These are phyloP conservation scores for Favolaschia claudopus DNA, from an alignment of 768 basidiomycete genomes.

Conservation along the genomic window DNA sequence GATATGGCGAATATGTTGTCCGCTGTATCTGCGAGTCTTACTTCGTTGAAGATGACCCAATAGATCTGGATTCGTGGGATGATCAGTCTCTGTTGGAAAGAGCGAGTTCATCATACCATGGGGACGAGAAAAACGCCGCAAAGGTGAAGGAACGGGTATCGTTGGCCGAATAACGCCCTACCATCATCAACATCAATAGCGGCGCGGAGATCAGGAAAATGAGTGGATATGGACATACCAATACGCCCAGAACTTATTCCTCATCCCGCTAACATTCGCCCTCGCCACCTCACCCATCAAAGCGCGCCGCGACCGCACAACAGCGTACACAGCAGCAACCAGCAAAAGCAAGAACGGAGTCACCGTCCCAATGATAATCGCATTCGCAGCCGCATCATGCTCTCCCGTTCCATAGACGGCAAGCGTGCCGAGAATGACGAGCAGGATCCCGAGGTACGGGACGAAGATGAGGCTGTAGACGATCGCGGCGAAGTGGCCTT, in stretches of 20 bases:
- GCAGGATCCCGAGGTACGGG: background rate
- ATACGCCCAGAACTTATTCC: background rate
- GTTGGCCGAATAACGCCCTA: background rate
- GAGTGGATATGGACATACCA: background rate
- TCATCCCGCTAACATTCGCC: background rate
- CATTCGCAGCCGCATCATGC: background rate
- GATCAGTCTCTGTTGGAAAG: too few species aligned
- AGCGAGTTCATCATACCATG: too few species aligned
- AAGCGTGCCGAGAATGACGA: background rate
- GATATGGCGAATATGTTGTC: slow-evolving; percentile 8
- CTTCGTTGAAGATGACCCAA: slow-evolving; percentile 7
- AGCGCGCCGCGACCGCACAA: background rate
- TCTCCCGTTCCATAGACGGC: background rate
- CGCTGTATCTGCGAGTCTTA: background rate
- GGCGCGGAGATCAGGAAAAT: background rate
- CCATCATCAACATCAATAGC: background rate
- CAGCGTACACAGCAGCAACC: background rate
- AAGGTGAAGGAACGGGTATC: slow-evolving; percentile 10
- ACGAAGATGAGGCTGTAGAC: background rate
- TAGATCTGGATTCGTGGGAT: too few species aligned
- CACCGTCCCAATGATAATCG: background rate
- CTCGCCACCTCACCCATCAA: background rate
- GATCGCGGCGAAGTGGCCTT: background rate
- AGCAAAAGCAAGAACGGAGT: background rate
- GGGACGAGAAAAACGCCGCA: slow-evolving; percentile 13